Evolutionary conservation across 2,329 filamentous ascomycete species (phyloP), one percentile per base, ranked within the genome.

Genomic region (Penicillium verrucosum): DNA sequence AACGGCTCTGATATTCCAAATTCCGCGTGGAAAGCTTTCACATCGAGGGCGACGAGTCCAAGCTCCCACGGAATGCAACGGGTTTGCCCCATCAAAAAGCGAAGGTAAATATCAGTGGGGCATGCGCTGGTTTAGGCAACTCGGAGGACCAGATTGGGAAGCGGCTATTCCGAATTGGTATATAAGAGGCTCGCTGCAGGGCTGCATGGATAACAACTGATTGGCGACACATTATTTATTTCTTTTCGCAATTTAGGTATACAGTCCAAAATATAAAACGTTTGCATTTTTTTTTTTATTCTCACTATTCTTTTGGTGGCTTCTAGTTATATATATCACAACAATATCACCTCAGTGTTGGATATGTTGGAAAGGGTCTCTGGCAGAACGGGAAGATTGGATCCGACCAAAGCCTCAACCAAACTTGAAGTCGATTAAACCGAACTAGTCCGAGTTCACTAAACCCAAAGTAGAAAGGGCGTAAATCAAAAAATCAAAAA

Each of bases 41-140:
- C 40, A 44, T 44, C 29, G 7, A 16, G n/a, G 16, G 12, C 21
- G 14, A 5, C 9, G 14, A 46, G 57, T 58, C 58, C 58, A 60
- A 64, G 61, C 62, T 65, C 51, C 56, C 54, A 60, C 46, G 57
- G 57, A 56, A 58, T 56, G 21, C 43, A 64, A 65, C 60, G 60
- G 62, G 62, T 54, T 58, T 59, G 51, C 60, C 56, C 62, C 62
- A 61, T 61, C 16, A 16, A n/a, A 51, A 42, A 44, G 30, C 41
- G 48, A 27, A 37, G 43, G 36, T 25, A 25, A 34, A 46, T 43
- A 43, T 29, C 9, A 43, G 53, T 41, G 45, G 34, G 51, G 12
- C 27, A 8, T 36, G 29, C 37, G 36, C 43, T 51, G 50, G 37
- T 56, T 55, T 51, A 44, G 58, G 62, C 44, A 55, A 56, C 52